Conservation (phyloP, 225 moss, liverwort and hornwort genomes). For the Sphagnum contortum region DNA sequence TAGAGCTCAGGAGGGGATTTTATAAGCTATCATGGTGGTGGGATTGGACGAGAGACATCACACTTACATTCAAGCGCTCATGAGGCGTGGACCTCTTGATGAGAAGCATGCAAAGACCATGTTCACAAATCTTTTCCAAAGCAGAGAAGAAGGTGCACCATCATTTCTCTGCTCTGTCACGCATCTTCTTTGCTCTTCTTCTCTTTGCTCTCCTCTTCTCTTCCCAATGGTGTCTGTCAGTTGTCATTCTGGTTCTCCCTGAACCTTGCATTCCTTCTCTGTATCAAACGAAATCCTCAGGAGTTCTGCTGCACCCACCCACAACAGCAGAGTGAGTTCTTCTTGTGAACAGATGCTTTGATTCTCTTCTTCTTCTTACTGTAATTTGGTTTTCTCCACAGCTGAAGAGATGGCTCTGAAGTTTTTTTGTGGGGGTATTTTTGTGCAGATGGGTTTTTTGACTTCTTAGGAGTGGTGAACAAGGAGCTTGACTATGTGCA, state of each 20-base stretch:
- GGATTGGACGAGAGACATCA: slow-evolving; percentile 38
- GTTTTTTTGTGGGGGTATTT: too few relatives aligned
- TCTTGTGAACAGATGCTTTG: too few relatives aligned
- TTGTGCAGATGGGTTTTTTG: slow-evolving; percentile 40
- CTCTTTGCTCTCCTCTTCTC: background rate
- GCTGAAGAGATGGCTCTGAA: too few relatives aligned
- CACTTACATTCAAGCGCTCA: slow-evolving; percentile 59
- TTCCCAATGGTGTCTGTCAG: background rate
- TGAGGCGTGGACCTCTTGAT: slow-evolving; percentile 45
- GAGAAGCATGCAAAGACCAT: slow-evolving; percentile 32
- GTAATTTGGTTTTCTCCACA: too few relatives aligned
- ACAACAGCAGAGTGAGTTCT: too few relatives aligned
- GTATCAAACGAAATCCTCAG: too few relatives aligned
- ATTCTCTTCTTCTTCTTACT: too few relatives aligned
- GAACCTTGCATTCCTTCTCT: background rate
- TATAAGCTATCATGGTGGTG: slow-evolving; percentile 22
- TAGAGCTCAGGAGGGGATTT: too few relatives aligned
- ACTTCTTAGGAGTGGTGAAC: slow-evolving; percentile 61
- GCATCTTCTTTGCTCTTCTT: background rate
- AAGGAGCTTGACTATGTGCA: slow-evolving; percentile 76
- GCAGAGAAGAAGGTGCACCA: background rate
- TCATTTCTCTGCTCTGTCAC: background rate
- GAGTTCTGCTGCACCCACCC: too few relatives aligned
- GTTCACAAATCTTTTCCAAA: slow-evolving; percentile 29
- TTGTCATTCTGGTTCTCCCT: background rate